A percentile compares a stretch with the other conserved stretches of the same genome.
Evolutionary conservation across 805 yeast genomes (phyloP).

Genomic region (Cyberlindnera samutprakarnensis): DNA sequence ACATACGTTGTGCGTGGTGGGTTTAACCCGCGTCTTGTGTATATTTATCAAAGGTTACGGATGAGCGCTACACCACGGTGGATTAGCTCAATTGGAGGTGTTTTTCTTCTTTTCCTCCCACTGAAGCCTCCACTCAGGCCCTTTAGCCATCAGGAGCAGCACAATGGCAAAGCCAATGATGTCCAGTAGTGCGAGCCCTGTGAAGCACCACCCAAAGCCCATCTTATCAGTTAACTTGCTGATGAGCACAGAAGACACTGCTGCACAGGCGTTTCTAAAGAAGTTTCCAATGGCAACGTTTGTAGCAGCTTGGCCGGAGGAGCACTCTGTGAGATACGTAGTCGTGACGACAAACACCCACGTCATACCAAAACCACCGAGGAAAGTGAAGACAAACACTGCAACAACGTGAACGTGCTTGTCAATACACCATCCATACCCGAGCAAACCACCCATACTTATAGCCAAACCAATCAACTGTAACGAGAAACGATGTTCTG

Average conservation of each 20-base stretch:
- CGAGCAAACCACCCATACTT: constrained; percentile 36
- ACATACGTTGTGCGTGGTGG: too few relatives aligned
- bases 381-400: constrained; percentile 36
- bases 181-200: constrained; percentile 37
- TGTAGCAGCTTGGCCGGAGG: constrained; percentile 42
- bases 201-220: constrained; percentile 51
- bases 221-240: constrained; percentile 25
- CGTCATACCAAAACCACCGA: constrained; percentile 46
- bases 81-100: too few relatives aligned
- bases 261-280: constrained; percentile 47
- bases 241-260: constrained; percentile 41
- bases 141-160: constrained; percentile 9
- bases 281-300: constrained; percentile 47
- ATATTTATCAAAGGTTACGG: too few relatives aligned
- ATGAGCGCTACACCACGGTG: too few relatives aligned
- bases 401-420: constrained; percentile 30
- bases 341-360: constrained; percentile 48
- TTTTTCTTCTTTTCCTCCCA: constrained; percentile 7
- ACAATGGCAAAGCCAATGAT: constrained; percentile 16
- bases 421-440: constrained; percentile 47
- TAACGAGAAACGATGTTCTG: constrained; percentile 38
- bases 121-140: constrained; percentile 16
- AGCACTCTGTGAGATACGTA: constrained; percentile 45
- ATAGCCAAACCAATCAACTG: constrained; percentile 37
- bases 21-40: too few relatives aligned